These are phyloP conservation scores for Eremochloa ophiuroides DNA, from an alignment of 176 grass and related monocot species.

Conservation along the genomic window DNA sequence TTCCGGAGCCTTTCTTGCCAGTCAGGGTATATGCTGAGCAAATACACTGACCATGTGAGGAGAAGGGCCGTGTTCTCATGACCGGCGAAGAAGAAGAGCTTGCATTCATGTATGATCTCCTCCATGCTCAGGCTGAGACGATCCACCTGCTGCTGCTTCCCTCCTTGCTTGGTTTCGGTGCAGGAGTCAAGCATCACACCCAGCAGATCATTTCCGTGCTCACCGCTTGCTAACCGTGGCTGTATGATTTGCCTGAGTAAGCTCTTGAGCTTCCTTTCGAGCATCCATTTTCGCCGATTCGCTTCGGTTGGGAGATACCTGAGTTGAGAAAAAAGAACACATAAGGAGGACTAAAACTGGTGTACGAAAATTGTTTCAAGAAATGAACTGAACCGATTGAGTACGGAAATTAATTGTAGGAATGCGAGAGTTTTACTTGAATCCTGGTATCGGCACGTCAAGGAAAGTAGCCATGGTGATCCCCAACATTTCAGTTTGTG, in stretches of 20 bases:
- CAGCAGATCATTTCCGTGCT: conserved; percentile 46
- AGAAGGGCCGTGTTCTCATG: conserved; percentile 54
- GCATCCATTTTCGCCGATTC: conserved; percentile 25
- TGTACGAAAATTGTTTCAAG: background rate
- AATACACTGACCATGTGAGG: conserved; percentile 53
- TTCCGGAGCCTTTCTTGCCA: conserved; percentile 63
- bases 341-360: background rate
- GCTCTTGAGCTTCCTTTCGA: conserved; percentile 39
- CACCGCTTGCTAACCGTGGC: background rate
- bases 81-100: conserved; percentile 60
- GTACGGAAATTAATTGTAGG: too few species aligned
- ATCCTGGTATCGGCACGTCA: conserved; percentile 30
- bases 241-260: conserved; percentile 37
- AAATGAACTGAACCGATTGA: background rate
- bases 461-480: conserved; percentile 22
- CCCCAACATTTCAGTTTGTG: conserved; percentile 29
- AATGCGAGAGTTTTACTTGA: conserved; percentile 6
- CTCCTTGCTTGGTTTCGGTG: background rate
- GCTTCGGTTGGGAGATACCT: conserved; percentile 13
- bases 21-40: conserved; percentile 36
- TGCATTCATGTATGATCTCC: conserved; percentile 69
- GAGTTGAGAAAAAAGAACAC: background rate
- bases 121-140: conserved; percentile 34
- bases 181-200: conserved; percentile 48
- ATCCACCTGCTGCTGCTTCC: background rate